These are phyloP conservation scores for Cardamine chenopodiifolia DNA, from an alignment of 345 rosid genomes.

Conservation along the genomic window DNA sequence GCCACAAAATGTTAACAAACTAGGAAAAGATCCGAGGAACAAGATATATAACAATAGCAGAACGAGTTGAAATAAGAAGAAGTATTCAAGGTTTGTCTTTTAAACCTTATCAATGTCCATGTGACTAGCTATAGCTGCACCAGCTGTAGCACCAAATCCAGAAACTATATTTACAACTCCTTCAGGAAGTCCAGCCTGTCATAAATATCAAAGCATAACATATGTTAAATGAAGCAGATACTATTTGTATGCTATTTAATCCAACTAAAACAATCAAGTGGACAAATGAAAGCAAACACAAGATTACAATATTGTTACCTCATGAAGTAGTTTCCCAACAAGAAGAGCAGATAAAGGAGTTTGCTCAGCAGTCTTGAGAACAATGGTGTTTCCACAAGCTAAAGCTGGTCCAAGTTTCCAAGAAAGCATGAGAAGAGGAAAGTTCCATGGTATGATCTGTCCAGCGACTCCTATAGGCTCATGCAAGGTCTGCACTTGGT, in stretches of 20 bases:
- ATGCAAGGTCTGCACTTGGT: constrained; percentile 81
- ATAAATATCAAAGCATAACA: too few species aligned
- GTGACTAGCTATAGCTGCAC: constrained; percentile 88
- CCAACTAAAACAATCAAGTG: background rate
- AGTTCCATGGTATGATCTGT: constrained; percentile 97
- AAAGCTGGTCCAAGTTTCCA: constrained; percentile 97
- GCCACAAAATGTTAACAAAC: too few species aligned
- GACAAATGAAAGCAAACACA: constrained; percentile 4
- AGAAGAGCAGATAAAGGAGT: constrained; percentile 84
- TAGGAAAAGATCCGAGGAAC: too few species aligned
- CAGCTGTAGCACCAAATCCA: constrained; percentile 87
- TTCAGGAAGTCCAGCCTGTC: constrained; percentile 90
- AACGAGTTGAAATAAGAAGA: background rate
- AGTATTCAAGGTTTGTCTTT: background rate
- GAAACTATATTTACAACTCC: constrained; percentile 89
- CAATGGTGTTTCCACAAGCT: constrained; percentile 89
- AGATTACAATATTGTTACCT: constrained; percentile 50
- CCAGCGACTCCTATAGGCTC: constrained; percentile 97
- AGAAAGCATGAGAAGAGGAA: constrained; percentile 84
- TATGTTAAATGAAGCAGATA: too few species aligned
- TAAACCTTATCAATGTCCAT: constrained; percentile 92
- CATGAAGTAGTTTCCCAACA: constrained; percentile 64
- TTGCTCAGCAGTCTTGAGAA: constrained; percentile 89
- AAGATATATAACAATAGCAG: too few species aligned
- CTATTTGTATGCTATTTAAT: too few species aligned